Base-by-base conservation (phyloP, 345 rosid genomes). In the Pugionium dolabratum region DNA sequence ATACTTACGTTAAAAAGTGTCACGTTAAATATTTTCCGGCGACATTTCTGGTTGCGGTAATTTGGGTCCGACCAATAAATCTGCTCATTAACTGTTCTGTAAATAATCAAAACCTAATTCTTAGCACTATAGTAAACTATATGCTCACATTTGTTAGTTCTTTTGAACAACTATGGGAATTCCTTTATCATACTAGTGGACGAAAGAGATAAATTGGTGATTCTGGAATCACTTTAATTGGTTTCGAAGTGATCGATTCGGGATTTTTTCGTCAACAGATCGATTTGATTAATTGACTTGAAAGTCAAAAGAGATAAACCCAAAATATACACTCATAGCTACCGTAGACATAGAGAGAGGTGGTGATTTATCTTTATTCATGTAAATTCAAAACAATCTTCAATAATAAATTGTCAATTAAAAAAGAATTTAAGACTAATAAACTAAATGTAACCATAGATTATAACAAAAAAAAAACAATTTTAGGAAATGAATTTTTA, bases 231-330 rank as follows among this genome's bases (percentile, higher is more conserved):
- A 28, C 76, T 72, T 72, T 65, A 51, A 46, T 46, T 72, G 71
- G 43, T 65, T 65, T 65, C 2, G 71, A 72, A 65, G 76, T 58
- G 71, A 73, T 59, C 58, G 51, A 59, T 52, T 66, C 18, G 18
- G 18, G 18, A 18, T 18, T 18, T 18, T 18, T 18, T 18, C 18
- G 18, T 18, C 18, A 18, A 18, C 18, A 18, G 18, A 18, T 18
- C 18, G 18, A 18, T 18, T 73, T 51, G 67, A 37, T 59, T 73
- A 52, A 59, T 59, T 66, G 62, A 73, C 62, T 73, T 37, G 11
- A 50, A 39, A 66, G 62, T 66, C 67, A 66, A 66, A 65, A 59
- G 54, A 43, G 18, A 18, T 43, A 44, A 42, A 9, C 55, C 54
- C 54, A 18, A 65, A 32, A 32, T 58, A 43, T 43, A 43, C 26